Conservation (phyloP, 1,284 basidiomycete genomes). For the Lentinus polychrous region DNA sequence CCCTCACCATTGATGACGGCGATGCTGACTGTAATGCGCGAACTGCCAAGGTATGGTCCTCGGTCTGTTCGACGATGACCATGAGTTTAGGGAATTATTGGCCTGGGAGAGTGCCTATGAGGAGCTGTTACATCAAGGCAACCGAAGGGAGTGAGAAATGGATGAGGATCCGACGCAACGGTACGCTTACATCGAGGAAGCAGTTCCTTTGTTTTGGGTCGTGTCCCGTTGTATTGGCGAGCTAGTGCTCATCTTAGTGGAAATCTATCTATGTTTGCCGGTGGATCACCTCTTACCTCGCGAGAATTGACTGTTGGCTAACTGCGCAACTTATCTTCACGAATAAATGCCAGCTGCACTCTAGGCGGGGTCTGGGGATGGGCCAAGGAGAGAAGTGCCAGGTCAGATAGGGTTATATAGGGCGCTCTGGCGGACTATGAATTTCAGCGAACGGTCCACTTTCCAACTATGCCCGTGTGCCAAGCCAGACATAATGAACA, state of each 20-base stretch:
- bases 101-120: constrained; percentile 2
- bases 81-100: constrained; percentile 5
- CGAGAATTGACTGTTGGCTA: not conserved
- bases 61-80: constrained; percentile 14
- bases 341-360: no score
- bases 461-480: no score
- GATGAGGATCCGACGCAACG: constrained; percentile 18
- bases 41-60: constrained; percentile 13
- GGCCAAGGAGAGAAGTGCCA: no score
- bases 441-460: no score
- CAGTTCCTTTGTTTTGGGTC: constrained; percentile 18
- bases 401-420: no score
- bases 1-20: not conserved
- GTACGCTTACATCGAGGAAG: constrained; percentile 13
- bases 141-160: constrained; percentile 3
- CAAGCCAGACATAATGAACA: no score
- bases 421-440: no score
- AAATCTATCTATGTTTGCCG: not conserved
- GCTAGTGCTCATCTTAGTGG: constrained; percentile 11
- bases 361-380: no score
- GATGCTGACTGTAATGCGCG: constrained; percentile 9
- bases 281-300: not conserved
- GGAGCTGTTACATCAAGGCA: constrained; percentile 9
- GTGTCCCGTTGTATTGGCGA: constrained; percentile 16
- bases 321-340: no score